Conservation (phyloP, 768 basidiomycete species). For the Hortiboletus campestris region DNA sequence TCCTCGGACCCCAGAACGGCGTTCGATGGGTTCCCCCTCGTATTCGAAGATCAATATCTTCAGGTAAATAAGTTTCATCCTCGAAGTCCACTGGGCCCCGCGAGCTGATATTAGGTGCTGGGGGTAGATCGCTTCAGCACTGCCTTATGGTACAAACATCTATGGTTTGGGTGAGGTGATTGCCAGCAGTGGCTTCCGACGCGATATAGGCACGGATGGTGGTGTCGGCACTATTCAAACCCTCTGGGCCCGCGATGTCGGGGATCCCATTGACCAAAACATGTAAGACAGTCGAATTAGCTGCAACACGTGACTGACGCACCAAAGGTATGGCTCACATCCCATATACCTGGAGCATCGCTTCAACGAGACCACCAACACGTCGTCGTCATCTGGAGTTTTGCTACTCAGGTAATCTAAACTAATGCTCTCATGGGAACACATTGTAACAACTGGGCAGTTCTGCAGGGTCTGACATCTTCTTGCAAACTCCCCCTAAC, state of each 20-base stretch:
- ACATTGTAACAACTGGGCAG: constrained; percentile 32
- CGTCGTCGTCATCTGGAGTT: constrained; percentile 68
- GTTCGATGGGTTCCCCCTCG: constrained; percentile 62
- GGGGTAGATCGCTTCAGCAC: constrained; percentile 55
- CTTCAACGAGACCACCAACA: constrained; percentile 48
- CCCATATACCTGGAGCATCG: constrained; percentile 74
- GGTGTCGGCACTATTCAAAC: constrained; percentile 59
- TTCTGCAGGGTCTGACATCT: constrained; percentile 67
- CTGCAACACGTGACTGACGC: not conserved
- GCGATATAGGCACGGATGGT: constrained; percentile 52
- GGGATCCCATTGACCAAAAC: constrained; percentile 66
- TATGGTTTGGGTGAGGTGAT: constrained; percentile 79
- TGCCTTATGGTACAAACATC: constrained; percentile 67
- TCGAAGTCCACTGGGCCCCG: not conserved
- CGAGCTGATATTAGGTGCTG: not conserved
- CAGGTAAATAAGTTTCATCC: constrained; percentile 41
- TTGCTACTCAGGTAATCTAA: constrained; percentile 59
- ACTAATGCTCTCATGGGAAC: not conserved
- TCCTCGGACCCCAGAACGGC: constrained; percentile 50
- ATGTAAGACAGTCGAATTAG: constrained; percentile 41
- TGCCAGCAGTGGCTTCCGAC: constrained; percentile 64
- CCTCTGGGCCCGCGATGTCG: constrained; percentile 61
- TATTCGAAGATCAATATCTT: constrained; percentile 80
- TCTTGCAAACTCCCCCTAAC: constrained; percentile 57
- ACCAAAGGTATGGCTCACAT: constrained; percentile 64